Evolutionary conservation across 257 asterid genomes (phyloP), one percentile per base, ranked within the genome.

Genomic region (Plantago major): DNA sequence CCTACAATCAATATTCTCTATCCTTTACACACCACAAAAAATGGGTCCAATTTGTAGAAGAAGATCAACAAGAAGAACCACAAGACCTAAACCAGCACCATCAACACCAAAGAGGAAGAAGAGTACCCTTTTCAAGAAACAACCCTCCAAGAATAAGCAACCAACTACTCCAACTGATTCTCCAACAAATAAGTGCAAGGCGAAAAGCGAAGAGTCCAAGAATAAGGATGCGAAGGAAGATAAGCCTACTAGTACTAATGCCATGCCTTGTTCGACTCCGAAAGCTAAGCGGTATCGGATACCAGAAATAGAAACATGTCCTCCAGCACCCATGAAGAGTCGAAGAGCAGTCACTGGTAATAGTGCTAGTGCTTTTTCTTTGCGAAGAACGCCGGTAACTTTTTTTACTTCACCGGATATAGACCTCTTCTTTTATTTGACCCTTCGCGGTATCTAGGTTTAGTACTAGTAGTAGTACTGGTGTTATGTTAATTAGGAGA

Each of bases 321-420:
- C 87, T 4, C 87, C 84, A 43, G 84, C 87, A 10, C 87, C 87
- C 9, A 81, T 68, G 78, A 81, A 81, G 72, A 59, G 46, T 22
- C 15, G 66, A 37, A 61, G 79, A 57, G 46, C 66, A 51, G 45
- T 66, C 4, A 49, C 61, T 11, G 15, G n/a, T 45, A 45, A 11
- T 45, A 55, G 44, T 55, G 0, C 18, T 55, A 37, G 14, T 55
- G 26, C n/a, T 56, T 33, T 14, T 56, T n/a, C 46, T 40, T 37
- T 15, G 5, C 18, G 61, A 6, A 56, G 61, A 16, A 26, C 10
- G 3, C 46, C 61, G 5, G 46, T 56, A 2, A 11, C 46, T 11
- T 38, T 30, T 38, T 56, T 30, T 60, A 42, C 76, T 37, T 81
- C 87, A 18, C 84, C 87, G 40, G 87, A 81, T 62, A 62, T 81